Base-by-base conservation (phyloP, 192 early-diverging fungal species). In the Funneliformis mosseae region DNA sequence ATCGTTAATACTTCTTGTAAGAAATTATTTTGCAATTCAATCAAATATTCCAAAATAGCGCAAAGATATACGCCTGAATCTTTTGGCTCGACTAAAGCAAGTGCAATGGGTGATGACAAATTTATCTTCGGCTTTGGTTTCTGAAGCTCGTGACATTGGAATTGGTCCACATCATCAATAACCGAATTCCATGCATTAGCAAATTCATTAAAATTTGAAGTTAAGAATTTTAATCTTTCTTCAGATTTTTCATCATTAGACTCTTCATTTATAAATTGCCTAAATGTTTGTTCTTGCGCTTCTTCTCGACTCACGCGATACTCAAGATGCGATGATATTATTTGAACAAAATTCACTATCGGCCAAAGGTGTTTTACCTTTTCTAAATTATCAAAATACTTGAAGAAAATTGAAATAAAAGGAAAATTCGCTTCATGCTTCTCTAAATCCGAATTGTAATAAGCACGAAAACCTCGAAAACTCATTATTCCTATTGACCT, bases 11-110 rank as follows among this genome's bases (percentile, higher is more conserved):
- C 41, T 27, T 81, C 74, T n/a, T 28, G 28, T 28, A 81, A 39
- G n/a, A 81, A 81, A n/a, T 39, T 18, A 59, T 81, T 81, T 77
- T 81, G 80, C 6, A 81, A 28, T 12, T 76, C 14, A 27, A 78
- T 59, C 23, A 81, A 64, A 33, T 79, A 76, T n/a, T 76, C 59
- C 25, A 81, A 23, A 18, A 39, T 28, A 33, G 80, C 80, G 16
- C 70, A 63, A 28, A 81, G 25, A 59, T 41, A 81, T 18, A 81
- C 28, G 3, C 45, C 42, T 59, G 33, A 73, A 48, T 81, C 59
- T 16, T 62, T 33, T 39, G 23, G 39, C 41, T 74, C 69, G 5
- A 78, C 9, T 6, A 81, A 39, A 41, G 60, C 80, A 43, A 55
- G 77, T 25, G 42, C 6, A 50, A 81, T 61, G 6, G 43, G 50